Conservation (phyloP, 768 basidiomycete species). For the Hydnomerulius pinastri region DNA sequence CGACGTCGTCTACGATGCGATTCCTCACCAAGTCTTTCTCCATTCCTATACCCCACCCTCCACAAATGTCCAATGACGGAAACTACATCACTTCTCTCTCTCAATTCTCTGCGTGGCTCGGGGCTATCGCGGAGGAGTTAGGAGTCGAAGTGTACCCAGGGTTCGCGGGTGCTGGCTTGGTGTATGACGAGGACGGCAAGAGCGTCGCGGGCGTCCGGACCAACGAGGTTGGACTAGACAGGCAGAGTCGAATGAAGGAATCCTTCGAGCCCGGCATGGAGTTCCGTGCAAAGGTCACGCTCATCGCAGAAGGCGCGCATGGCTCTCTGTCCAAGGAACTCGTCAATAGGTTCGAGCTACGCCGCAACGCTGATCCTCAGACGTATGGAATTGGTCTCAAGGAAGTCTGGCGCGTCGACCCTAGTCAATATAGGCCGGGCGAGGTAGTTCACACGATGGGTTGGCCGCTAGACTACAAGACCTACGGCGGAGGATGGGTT, state of each 20-base stretch:
- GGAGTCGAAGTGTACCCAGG: slow-evolving; percentile 98
- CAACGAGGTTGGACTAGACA: slow-evolving; percentile 92
- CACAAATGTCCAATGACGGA: slow-evolving; percentile 93
- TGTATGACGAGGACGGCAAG: slow-evolving; percentile 58
- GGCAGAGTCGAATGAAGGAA: slow-evolving; percentile 72
- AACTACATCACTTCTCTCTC: slow-evolving; percentile 94
- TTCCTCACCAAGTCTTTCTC: slow-evolving; percentile 70
- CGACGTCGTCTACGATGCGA: slow-evolving; percentile 80
- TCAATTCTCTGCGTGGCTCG: slow-evolving; percentile 88
- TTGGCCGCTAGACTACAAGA: slow-evolving; percentile 82
- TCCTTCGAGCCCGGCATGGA: slow-evolving; percentile 96
- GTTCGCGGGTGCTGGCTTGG: slow-evolving; percentile 86
- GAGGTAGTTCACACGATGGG: slow-evolving; percentile 94
- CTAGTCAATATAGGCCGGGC: slow-evolving; percentile 57
- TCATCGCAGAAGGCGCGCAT: slow-evolving; percentile 94
- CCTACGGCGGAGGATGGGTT: slow-evolving; percentile 86
- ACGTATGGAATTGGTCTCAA: slow-evolving; percentile 97
- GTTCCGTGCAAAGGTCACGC: slow-evolving; percentile 87
- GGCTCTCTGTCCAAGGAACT: slow-evolving; percentile 86
- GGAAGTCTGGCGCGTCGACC: slow-evolving; percentile 92
- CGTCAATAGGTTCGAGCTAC: slow-evolving; percentile 71
- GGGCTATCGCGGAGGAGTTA: slow-evolving; percentile 75
- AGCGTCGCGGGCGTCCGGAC: slow-evolving; percentile 72
- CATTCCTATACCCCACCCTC: slow-evolving; percentile 90
- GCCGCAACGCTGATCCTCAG: slow-evolving; percentile 73